These are phyloP conservation scores for Podospora comata DNA, from an alignment of 495 filamentous ascomycete species.

Conservation along the genomic window DNA sequence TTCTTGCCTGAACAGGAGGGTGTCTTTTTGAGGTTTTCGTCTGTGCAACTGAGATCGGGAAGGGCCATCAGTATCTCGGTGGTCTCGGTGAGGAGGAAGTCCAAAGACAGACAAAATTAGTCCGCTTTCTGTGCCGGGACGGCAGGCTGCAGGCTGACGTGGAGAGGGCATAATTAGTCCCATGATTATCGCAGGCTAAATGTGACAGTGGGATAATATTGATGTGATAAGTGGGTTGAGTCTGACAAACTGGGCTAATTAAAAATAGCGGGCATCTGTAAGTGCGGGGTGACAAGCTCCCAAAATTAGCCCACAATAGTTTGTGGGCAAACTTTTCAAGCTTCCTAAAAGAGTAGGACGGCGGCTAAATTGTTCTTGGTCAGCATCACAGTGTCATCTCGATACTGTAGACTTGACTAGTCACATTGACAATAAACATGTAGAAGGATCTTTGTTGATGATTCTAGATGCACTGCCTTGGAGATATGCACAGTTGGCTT, in stretches of 20 bases:
- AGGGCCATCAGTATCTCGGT: slow-evolving; percentile 11
- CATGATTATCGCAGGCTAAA: neutral
- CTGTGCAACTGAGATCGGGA: neutral
- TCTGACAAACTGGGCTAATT: slow-evolving; percentile 23
- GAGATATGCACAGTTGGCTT: neutral
- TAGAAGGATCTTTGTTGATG: neutral
- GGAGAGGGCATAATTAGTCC: slow-evolving; percentile 4
- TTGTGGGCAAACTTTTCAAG: slow-evolving; percentile 15
- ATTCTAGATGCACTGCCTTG: neutral
- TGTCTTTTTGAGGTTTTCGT: neutral
- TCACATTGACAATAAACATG: neutral
- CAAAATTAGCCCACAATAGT: slow-evolving; percentile 25
- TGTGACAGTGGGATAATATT: neutral
- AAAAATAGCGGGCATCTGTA: neutral
- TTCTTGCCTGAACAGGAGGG: slow-evolving; percentile 12
- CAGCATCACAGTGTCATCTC: neutral
- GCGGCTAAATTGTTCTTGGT: slow-evolving; percentile 37
- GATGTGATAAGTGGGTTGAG: neutral
- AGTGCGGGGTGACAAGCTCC: slow-evolving; percentile 4
- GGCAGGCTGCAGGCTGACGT: neutral
- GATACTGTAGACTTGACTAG: neutral
- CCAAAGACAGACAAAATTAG: slow-evolving; percentile 14
- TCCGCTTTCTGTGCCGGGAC: slow-evolving; percentile 7
- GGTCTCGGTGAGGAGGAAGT: slow-evolving; percentile 15
- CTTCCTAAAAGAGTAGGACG: slow-evolving; percentile 19